phyloP scores from a whole-genome alignment of 2,329 filamentous ascomycete species.

The Fusarium sp. region DNA sequence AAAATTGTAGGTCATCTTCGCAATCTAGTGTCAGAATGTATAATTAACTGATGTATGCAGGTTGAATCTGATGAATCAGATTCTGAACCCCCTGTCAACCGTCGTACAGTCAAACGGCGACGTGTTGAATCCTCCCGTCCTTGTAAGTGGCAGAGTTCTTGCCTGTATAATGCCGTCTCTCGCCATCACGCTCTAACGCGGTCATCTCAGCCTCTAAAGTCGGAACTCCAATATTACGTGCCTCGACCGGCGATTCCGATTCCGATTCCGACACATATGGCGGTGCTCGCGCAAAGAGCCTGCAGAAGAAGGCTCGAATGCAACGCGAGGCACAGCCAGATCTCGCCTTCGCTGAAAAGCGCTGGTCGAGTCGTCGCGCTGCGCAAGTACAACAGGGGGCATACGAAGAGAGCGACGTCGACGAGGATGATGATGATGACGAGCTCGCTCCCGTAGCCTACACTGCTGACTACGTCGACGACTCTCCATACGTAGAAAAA shows the following conservation, averaged over 20 bases:
- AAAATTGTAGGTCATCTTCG: slow-evolving; percentile 62
- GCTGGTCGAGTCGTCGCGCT: slow-evolving; percentile 90
- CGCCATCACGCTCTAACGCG: slow-evolving; percentile 31
- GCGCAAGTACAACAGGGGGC: slow-evolving; percentile 75
- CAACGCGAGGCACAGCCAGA: slow-evolving; percentile 76
- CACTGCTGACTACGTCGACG: slow-evolving; percentile 77
- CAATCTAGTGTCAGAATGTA: background rate
- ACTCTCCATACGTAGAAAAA: slow-evolving; percentile 87
- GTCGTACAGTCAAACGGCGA: slow-evolving; percentile 75
- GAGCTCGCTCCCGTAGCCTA: slow-evolving; percentile 74
- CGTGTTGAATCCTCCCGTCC: slow-evolving; percentile 74
- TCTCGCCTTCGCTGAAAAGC: slow-evolving; percentile 80
- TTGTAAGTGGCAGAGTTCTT: slow-evolving; percentile 60
- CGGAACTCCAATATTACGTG: slow-evolving; percentile 66
- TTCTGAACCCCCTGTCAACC: slow-evolving; percentile 71
- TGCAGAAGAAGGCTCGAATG: slow-evolving; percentile 82
- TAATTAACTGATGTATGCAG: slow-evolving; percentile 49
- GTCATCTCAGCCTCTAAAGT: slow-evolving; percentile 67
- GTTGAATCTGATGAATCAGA: slow-evolving; percentile 73
- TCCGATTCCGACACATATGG: slow-evolving; percentile 85
- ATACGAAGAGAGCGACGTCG: slow-evolving; percentile 76
- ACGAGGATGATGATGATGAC: slow-evolving; percentile 74
- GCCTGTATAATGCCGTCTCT: background rate
- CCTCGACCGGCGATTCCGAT: slow-evolving; percentile 71
- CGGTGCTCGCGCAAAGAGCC: slow-evolving; percentile 75